Evolutionary conservation across 2,329 filamentous ascomycete species (phyloP).

Genomic region (Delphinella strobiligena): DNA sequence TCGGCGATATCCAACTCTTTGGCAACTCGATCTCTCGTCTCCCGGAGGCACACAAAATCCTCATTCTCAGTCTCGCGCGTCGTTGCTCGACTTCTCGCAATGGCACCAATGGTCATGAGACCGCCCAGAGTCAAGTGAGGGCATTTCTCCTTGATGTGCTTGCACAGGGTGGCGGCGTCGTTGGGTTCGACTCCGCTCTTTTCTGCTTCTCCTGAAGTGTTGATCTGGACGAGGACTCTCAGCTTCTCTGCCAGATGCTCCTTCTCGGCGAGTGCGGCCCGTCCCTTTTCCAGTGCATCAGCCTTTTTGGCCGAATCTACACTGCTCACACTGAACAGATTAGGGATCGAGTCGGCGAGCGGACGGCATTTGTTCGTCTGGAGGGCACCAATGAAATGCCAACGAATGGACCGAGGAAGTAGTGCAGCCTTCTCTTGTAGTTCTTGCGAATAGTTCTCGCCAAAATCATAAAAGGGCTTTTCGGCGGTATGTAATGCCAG

Average conservation of each 20-base stretch:
- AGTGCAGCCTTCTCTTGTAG: slow-evolving; percentile 72
- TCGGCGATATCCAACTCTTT: slow-evolving; percentile 44
- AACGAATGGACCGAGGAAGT: slow-evolving; percentile 64
- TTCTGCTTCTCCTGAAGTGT: slow-evolving; percentile 76
- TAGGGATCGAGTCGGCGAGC: slow-evolving; percentile 70
- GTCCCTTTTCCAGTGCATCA: slow-evolving; percentile 63
- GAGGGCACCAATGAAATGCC: slow-evolving; percentile 94
- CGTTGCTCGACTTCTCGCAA: slow-evolving; percentile 67
- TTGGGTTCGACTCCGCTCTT: slow-evolving; percentile 74
- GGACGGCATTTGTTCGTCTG: slow-evolving; percentile 90
- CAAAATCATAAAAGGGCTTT: slow-evolving; percentile 61
- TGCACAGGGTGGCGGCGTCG: slow-evolving; percentile 52
- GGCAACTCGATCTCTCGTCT: slow-evolving; percentile 59
- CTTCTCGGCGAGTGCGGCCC: slow-evolving; percentile 43
- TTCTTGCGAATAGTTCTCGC: slow-evolving; percentile 84
- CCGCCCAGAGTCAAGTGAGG: slow-evolving; percentile 64
- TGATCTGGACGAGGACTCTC: slow-evolving; percentile 81
- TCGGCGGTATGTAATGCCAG: slow-evolving; percentile 57
- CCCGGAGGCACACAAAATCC: slow-evolving; percentile 62
- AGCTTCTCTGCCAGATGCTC: slow-evolving; percentile 30
- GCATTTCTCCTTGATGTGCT: slow-evolving; percentile 57
- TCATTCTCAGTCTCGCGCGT: slow-evolving; percentile 72
- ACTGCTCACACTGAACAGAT: slow-evolving; percentile 83
- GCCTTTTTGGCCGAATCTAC: slow-evolving; percentile 86
- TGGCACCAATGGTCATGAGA: slow-evolving; percentile 95